Conservation (phyloP, 73 alveolate genomes). For the Tetrahymena malaccensis region DNA sequence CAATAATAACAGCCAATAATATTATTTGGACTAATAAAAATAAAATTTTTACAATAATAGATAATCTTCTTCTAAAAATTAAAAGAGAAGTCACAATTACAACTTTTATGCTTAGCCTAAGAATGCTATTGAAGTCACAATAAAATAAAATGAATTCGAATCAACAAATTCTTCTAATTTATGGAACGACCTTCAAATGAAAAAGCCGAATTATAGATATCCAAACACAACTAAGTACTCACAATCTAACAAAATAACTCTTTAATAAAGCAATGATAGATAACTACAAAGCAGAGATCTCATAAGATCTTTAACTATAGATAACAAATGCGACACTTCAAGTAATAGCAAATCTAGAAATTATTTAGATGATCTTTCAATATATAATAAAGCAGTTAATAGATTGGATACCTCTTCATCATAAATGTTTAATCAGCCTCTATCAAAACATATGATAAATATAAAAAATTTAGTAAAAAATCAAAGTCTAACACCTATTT, state of each 20-base stretch:
- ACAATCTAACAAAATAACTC: not conserved
- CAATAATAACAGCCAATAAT: not conserved
- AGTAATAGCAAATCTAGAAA: not conserved
- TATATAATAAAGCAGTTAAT: not conserved
- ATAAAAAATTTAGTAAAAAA: not conserved
- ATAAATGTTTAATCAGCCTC: not conserved
- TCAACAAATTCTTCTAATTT: not conserved
- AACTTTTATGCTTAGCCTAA: not conserved
- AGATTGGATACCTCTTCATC: not conserved
- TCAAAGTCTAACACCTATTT: not conserved
- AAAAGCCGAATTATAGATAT: not conserved
- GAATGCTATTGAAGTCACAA: not conserved
- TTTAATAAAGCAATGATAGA: not conserved
- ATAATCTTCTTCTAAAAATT: not conserved
- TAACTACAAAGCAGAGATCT: not conserved
- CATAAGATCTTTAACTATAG: not conserved
- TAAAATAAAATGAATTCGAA: not conserved
- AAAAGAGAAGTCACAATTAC: not conserved
- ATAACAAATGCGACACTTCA: not conserved
- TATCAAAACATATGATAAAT: not conserved
- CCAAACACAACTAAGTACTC: not conserved
- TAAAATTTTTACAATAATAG: not conserved
- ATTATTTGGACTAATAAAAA: not conserved
- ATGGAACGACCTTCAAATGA: not conserved
- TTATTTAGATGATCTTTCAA: not conserved